Conservation (phyloP, 148 eudicot species). For the Persicaria tinctoria region DNA sequence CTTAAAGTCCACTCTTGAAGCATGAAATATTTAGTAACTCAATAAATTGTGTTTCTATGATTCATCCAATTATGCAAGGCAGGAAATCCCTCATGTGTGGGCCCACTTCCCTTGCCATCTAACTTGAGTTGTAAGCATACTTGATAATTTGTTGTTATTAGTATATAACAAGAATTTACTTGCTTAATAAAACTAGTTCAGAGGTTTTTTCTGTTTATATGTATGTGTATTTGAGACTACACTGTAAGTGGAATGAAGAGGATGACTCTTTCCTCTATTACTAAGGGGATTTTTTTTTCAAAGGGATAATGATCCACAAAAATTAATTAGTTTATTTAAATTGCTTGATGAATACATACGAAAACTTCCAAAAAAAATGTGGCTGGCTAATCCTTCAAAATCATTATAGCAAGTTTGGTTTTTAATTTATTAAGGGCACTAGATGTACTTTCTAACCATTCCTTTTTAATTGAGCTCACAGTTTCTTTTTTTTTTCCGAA, state of each 20-base stretch:
- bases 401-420: neutral
- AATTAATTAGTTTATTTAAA: neutral
- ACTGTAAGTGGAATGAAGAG: neutral
- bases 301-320: neutral
- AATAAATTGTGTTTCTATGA: neutral
- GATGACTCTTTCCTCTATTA: neutral
- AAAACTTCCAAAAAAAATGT: slow-evolving; percentile 1
- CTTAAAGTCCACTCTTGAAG: slow-evolving; percentile 11
- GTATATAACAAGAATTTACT: neutral
- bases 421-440: neutral
- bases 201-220: neutral
- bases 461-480: too few relatives aligned
- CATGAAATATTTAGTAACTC: neutral
- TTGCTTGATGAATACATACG: neutral
- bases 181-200: neutral
- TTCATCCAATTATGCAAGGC: slow-evolving; percentile 4
- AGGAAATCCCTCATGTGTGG: neutral
- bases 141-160: neutral
- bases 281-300: neutral
- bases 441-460: neutral
- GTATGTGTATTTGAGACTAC: too few relatives aligned
- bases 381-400: slow-evolving; percentile 4
- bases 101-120: slow-evolving; percentile 9
- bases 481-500: too few relatives aligned
- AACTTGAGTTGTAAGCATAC: slow-evolving; percentile 12